Evolutionary conservation across 306 rosid genomes (phyloP).

Genomic region (Ormosia semicastrata): DNA sequence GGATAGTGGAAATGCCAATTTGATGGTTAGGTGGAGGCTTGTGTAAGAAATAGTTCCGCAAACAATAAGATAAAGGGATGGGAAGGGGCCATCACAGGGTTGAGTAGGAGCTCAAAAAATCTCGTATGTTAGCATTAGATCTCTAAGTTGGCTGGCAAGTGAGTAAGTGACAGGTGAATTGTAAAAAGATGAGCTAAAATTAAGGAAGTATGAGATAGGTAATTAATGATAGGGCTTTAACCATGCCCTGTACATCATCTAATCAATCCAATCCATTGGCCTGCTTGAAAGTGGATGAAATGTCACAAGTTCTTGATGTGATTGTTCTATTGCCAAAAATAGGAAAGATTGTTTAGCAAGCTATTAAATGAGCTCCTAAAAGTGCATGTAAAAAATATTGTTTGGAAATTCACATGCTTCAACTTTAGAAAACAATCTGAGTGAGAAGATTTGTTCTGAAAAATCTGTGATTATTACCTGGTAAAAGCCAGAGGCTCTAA

Average conservation of each 20-base stretch:
- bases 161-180: not conserved
- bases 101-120: not conserved
- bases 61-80: not conserved
- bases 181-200: not conserved
- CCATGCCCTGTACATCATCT: not conserved
- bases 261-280: not conserved
- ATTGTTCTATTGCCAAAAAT: not conserved
- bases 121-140: not conserved
- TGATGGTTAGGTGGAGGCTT: not conserved
- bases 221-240: conserved; percentile 8
- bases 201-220: not conserved
- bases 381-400: not conserved
- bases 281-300: not conserved
- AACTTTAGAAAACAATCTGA: conserved; percentile 4
- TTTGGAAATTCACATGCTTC: not conserved
- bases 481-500: not conserved
- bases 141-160: not conserved
- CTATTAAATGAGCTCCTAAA: not conserved
- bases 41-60: not conserved
- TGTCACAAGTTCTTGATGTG: not conserved
- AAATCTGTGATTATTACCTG: not conserved
- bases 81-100: not conserved
- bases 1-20: not conserved
- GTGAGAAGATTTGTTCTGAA: not conserved
- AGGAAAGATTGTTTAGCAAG: not conserved